These are phyloP conservation scores for Quercus berberidifolia DNA, from an alignment of 306 rosid species.

Conservation along the genomic window DNA sequence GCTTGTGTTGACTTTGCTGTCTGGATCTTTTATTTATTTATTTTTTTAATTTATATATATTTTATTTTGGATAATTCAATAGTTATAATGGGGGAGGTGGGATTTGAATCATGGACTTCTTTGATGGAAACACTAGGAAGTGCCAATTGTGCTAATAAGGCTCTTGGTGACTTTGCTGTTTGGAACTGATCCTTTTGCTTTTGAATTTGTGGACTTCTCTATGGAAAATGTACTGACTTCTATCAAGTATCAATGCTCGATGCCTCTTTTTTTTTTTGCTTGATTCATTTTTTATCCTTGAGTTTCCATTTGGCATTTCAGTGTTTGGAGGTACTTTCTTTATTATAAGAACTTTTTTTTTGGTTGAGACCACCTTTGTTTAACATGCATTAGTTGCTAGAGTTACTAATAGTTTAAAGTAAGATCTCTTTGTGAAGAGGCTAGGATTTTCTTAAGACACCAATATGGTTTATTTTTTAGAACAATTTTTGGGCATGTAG, in stretches of 20 bases:
- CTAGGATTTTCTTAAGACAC: not conserved
- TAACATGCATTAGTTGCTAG: not conserved
- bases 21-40: not conserved
- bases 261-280: not conserved
- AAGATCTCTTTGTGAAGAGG: not conserved
- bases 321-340: not conserved
- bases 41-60: too few relatives aligned
- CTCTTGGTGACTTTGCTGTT: constrained; percentile 9
- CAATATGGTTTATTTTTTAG: not conserved
- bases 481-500: not conserved
- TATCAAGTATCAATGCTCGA: not conserved
- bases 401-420: not conserved
- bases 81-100: too few relatives aligned
- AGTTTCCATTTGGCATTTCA: not conserved
- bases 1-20: constrained; percentile 7
- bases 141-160: not conserved
- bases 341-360: not conserved
- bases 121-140: too few relatives aligned
- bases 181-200: not conserved
- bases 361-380: not conserved
- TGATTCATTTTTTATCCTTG: not conserved
- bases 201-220: not conserved
- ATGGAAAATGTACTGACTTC: not conserved
- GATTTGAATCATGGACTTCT: too few relatives aligned
- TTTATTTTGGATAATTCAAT: too few relatives aligned